These are phyloP conservation scores for Myriangium duriaei DNA, from an alignment of 2,329 filamentous ascomycete species.

Conservation along the genomic window DNA sequence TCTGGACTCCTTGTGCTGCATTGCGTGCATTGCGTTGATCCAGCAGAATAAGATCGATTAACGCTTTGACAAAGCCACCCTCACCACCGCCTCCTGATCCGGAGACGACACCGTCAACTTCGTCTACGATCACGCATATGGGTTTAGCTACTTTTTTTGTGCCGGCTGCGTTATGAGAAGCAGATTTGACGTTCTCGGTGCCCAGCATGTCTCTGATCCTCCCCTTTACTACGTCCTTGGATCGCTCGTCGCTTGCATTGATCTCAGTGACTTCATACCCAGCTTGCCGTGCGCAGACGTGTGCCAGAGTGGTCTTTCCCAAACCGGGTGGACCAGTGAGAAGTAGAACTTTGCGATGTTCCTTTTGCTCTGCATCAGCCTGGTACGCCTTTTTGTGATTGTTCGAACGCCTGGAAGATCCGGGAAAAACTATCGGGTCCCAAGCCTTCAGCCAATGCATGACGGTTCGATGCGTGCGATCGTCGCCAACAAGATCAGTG, in stretches of 20 bases:
- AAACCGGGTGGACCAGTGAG: constrained; percentile 84
- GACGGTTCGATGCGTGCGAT: constrained; percentile 81
- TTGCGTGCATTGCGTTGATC: constrained; percentile 63
- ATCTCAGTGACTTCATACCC: constrained; percentile 96
- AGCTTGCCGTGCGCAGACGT: constrained; percentile 89
- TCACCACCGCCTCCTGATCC: constrained; percentile 66
- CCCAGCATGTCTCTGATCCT: constrained; percentile 83
- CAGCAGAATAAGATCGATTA: constrained; percentile 76
- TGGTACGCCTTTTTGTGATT: constrained; percentile 33
- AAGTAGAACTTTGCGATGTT: constrained; percentile 77
- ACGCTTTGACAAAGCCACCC: constrained; percentile 85
- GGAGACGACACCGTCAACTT: constrained; percentile 86
- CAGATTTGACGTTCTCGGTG: constrained; percentile 77
- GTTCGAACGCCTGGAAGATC: constrained; percentile 48
- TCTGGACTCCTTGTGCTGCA: constrained; percentile 16
- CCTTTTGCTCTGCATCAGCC: constrained; percentile 49
- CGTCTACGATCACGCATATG: constrained; percentile 87
- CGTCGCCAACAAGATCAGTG: constrained; percentile 86
- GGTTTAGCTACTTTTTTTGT: constrained; percentile 65
- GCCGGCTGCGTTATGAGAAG: constrained; percentile 39
- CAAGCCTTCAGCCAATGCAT: constrained; percentile 88
- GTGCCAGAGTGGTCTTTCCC: constrained; percentile 90
- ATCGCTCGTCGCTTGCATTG: constrained; percentile 93
- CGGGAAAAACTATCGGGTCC: constrained; percentile 87
- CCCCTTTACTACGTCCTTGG: constrained; percentile 76